Evolutionary conservation across 2,329 filamentous ascomycete species (phyloP), one percentile per base, ranked within the genome.

Genomic region (Paraphoma chrysanthemicola): DNA sequence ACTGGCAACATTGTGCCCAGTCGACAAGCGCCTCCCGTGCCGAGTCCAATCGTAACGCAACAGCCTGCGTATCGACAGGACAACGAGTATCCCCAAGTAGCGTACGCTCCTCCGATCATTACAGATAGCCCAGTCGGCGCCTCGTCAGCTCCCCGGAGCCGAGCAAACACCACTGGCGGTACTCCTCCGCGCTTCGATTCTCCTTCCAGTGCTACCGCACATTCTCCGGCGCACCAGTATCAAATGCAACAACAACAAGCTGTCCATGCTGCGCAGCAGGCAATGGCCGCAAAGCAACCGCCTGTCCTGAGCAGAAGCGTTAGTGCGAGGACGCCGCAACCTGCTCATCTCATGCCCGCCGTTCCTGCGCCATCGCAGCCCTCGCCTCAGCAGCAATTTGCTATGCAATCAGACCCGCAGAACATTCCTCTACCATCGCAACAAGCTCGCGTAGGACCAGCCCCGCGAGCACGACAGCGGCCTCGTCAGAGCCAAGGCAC

Each of bases 241-340:
- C 89, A 95, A 68, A 92, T 97, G 73, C 93, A 96, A 73, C 90
- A 96, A 70, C 90, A 93, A 70, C 90, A 91, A 38, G 87, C 94
- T 83, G 86, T 87, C 9, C 87, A 90, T 63, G 90, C 91, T 3
- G 91, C 96, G 72, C 89, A 92, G 64, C 90, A 93, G 65, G 81
- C 91, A 38, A 87, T 95, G 84, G 86, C 87, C 7, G 88, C 90
- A 59, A 59, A 89, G 44, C 63, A 67, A 41, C 82, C 83, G 57
- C 88, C 92, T 2, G 33, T 14, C 67, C 77, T 96, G 7, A 86
- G 90, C 54, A 86, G 90, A 61, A 89, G 86, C 61, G 84, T 89
- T 53, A 94, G 92, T 78, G 91, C 93, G 74, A 86, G 88, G 54
- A 66, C 73, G 30, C 70, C 74, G 17, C 73, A 73, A 49, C 70